Evolutionary conservation across 2,329 filamentous ascomycete species (phyloP).

Genomic region (Arthroderma uncinatum): DNA sequence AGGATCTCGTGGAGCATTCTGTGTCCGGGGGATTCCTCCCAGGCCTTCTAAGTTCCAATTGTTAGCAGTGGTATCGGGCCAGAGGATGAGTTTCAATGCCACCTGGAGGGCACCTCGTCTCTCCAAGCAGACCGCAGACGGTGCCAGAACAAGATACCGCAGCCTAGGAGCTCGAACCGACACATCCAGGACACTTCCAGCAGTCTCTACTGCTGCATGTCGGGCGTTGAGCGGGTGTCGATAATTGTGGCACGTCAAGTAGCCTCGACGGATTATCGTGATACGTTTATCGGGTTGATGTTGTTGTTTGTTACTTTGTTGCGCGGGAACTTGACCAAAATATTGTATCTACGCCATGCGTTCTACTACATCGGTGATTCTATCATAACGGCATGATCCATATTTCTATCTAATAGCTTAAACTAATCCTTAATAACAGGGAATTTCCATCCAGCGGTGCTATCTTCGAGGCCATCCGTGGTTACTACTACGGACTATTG

Average conservation of each 20-base stretch:
- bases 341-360: too few relatives aligned
- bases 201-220: not conserved
- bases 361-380: too few relatives aligned
- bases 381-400: too few relatives aligned
- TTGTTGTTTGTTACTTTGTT: not conserved
- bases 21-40: constrained; percentile 10
- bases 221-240: not conserved
- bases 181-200: constrained; percentile 28
- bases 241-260: not conserved
- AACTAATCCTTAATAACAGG: too few relatives aligned
- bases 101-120: constrained; percentile 21
- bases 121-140: constrained; percentile 21
- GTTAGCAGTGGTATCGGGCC: not conserved
- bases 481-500: too few relatives aligned
- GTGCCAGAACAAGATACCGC: constrained; percentile 34
- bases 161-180: constrained; percentile 37
- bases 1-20: constrained; percentile 97
- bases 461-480: too few relatives aligned
- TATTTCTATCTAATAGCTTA: too few relatives aligned
- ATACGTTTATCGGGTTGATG: not conserved
- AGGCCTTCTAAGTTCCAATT: not conserved
- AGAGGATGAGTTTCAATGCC: not conserved
- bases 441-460: too few relatives aligned
- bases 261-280: not conserved
- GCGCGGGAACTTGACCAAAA: too few relatives aligned